phyloP scores from a whole-genome alignment of 176 grass and related monocot genomes.

The Musa troglodytarum region DNA sequence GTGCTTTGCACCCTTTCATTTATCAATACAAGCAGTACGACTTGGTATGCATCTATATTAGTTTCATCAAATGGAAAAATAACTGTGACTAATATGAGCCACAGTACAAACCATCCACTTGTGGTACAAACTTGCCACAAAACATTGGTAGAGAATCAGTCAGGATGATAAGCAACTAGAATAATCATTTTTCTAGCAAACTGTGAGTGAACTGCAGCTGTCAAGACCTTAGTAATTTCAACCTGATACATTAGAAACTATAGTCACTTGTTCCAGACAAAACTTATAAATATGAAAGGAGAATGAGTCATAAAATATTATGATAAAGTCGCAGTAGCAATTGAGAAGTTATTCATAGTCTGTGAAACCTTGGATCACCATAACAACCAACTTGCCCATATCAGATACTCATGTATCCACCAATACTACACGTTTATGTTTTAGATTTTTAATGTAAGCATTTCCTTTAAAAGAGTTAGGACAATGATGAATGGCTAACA shows the following conservation, averaged over 20 bases:
- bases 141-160: background rate
- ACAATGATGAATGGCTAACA: too few species aligned
- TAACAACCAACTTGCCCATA: background rate
- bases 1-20: background rate
- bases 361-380: background rate
- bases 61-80: too few species aligned
- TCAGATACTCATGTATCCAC: background rate
- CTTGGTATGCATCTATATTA: background rate
- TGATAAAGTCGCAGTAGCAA: background rate
- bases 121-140: background rate
- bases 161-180: background rate
- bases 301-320: background rate
- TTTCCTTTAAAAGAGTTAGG: too few species aligned
- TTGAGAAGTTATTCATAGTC: background rate
- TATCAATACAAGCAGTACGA: background rate
- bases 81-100: background rate
- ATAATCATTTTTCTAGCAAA: background rate
- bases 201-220: too few species aligned
- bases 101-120: background rate
- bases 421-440: too few species aligned
- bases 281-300: background rate
- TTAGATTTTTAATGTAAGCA: too few species aligned
- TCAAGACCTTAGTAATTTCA: too few species aligned
- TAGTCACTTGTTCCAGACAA: background rate
- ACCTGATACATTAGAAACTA: too few species aligned